A percentile compares a stretch with the other conserved stretches of the same genome.
phyloP scores from a whole-genome alignment of 2,329 filamentous ascomycete genomes.

The Pseudopithomyces maydicus region DNA sequence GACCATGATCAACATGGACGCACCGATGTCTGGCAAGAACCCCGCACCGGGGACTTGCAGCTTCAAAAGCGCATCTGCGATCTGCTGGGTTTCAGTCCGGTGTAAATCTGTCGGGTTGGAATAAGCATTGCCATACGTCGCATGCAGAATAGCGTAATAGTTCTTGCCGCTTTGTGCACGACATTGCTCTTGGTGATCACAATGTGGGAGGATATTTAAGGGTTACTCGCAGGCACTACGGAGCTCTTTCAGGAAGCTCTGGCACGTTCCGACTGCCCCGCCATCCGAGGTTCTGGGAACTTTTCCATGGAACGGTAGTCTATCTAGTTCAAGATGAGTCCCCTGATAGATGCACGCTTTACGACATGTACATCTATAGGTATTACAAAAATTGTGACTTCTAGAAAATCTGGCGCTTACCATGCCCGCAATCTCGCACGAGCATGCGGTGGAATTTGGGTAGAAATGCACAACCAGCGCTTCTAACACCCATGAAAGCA shows the following conservation, averaged over 20 bases:
- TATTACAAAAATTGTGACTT: too few relatives aligned
- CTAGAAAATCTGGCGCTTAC: too few relatives aligned
- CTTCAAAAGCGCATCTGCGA: constrained; percentile 73
- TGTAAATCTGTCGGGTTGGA: background rate
- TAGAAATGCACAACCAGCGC: too few relatives aligned
- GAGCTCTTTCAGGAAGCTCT: background rate
- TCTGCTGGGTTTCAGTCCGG: constrained; percentile 25
- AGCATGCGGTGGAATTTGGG: too few relatives aligned
- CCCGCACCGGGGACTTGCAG: constrained; percentile 70
- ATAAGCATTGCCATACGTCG: constrained; percentile 28
- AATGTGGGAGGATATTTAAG: too few relatives aligned
- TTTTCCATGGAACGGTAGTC: background rate
- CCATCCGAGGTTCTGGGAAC: constrained; percentile 21
- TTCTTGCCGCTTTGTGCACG: constrained; percentile 34
- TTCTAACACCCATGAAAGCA: too few relatives aligned
- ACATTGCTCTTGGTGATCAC: constrained; percentile 18
- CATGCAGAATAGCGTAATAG: constrained; percentile 41
- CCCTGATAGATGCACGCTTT: background rate
- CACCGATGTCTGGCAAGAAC: constrained; percentile 67
- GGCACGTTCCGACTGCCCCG: constrained; percentile 19
- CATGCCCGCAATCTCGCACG: too few relatives aligned
- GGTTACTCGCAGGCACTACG: background rate
- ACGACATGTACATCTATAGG: too few relatives aligned
- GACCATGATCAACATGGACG: constrained; percentile 30
- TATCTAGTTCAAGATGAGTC: background rate